Conservation (phyloP, 2,329 filamentous ascomycete genomes). For the Botrytis pseudocinerea region DNA sequence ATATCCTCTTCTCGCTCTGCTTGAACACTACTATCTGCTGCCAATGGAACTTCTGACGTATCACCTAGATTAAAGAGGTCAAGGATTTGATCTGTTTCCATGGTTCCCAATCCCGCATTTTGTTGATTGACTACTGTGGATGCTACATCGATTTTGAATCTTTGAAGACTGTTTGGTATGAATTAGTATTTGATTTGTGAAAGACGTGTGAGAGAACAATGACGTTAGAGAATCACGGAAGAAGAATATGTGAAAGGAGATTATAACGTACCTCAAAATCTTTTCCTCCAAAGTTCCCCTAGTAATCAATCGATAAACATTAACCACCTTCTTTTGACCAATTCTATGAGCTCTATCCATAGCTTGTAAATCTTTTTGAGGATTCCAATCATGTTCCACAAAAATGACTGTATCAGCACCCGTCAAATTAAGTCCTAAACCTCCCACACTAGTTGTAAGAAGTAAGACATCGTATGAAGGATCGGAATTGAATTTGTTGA, state of each 20-base stretch:
- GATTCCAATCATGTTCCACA: conserved; percentile 99
- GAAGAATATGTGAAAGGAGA: conserved; percentile 6
- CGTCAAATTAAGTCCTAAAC: conserved; percentile 90
- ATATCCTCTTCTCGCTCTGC: conserved; percentile 77
- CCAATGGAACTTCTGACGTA: conserved; percentile 66
- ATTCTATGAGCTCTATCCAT: conserved; percentile 99
- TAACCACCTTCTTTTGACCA: conserved; percentile 99
- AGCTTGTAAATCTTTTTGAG: conserved; percentile 95
- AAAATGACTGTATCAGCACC: conserved; percentile 99
- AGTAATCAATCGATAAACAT: conserved; percentile 96
- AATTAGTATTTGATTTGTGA: conserved; percentile 22
- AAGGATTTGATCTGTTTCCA: conserved; percentile 98
- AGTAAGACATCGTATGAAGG: conserved; percentile 94
- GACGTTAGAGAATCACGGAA: not conserved
- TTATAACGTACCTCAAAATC: conserved; percentile 71
- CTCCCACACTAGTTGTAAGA: conserved; percentile 92
- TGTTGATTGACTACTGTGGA: conserved; percentile 99
- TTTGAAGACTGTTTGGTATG: conserved; percentile 68
- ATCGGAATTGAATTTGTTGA: conserved; percentile 98
- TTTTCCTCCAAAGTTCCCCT: conserved; percentile 97
- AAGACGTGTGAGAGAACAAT: not conserved
- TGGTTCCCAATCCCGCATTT: conserved; percentile 85
- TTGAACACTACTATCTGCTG: conserved; percentile 52
- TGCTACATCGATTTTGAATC: conserved; percentile 99
- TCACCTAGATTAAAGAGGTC: conserved; percentile 94